Base-by-base conservation (phyloP, 805 yeast species). In the Metschnikowia drakensbergensis region DNA sequence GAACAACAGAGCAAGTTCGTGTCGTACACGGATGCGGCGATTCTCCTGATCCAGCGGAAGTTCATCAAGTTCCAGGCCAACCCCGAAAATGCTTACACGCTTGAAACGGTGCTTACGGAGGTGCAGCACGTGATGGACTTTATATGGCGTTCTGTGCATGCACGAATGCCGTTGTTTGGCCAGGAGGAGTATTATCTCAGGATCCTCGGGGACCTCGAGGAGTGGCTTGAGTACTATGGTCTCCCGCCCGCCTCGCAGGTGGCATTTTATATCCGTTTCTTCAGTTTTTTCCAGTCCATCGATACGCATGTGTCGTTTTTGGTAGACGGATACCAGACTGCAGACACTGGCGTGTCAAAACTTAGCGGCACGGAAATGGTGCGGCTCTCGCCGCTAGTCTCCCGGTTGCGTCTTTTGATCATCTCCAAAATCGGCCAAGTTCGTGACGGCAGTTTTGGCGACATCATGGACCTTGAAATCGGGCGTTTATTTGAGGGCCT, bases 191-290 rank as follows among this genome's bases (percentile, higher is more conserved):
- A 84, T 55, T 63, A 85, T 13, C 67, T 88, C 25, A 74, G 75
- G 36, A 72, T 86, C 2, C 78, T 88, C 42, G 88, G 86, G 43
- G 90, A 85, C 52, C 58, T 84, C 28, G 74, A 81, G 42, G 91
- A 84, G 53, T 85, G 78, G 55, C 54, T 83, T 6, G 74, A 69
- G 10, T 62, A 65, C 50, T 71, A 71, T 23, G 45, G 54, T 2
- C 43, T 63, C 17, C 61, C 62, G 26, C 44, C 44, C 3, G 43
- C 37, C 0, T 37, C 39, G 23, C 38, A 26, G 11, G 35, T 42
- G 32, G 25, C 30, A 4, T 36, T 42, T 3, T 50, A 52, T 41
- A 46, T 51, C 11, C 47, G 49, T 10, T 55, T 64, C 33, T 68
- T 70, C 44, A 45, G 37, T 5, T 65, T 69, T 42, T 59, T 63